Evolutionary conservation across 371 early-diverging fungal genomes (phyloP), one percentile per base, ranked within the genome.

Genomic region (Funneliformis caledonium): DNA sequence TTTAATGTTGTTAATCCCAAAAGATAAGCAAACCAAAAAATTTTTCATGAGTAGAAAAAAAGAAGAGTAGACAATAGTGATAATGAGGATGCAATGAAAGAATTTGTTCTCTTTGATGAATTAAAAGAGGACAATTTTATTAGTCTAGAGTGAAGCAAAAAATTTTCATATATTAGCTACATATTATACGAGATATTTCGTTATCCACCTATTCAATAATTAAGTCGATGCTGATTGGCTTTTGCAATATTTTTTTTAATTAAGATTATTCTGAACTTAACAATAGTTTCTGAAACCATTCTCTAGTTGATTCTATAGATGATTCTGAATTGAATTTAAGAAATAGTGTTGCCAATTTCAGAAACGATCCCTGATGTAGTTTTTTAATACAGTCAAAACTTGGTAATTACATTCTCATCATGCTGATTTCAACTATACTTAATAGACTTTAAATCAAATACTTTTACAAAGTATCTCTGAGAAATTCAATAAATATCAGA

Each of bases 381-480:
- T 22, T 61, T n/a, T 61, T 31, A 22, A 7, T 61, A 61, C 1
- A 61, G 62, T 61, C n/a, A 22, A 22, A 22, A 61, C 14, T 60
- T 61, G 56, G 22, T 61, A 61, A 61, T 61, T 61, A 61, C 37
- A 61, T 61, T 61, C 14, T 22, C 43, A 70, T 45, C 70, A 70
- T 42, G 70, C 70, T 45, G 5, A 45, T 45, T 70, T 9, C 19
- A 70, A 70, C 19, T 11, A 70, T 70, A 8, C 11, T 70, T 70
- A 42, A 70, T 70, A 70, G 70, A 70, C 70, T 70, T 70, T 45
- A 70, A 70, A 10, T 4, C 43, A 70, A 22, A 16, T 45, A 43
- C 43, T 70, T 70, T 67, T 67, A 31, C 33, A 69, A 31, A 69
- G 37, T 10, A 69, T 69, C 69, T 70, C 70, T 16, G 42, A 42